These are phyloP conservation scores for Chlorella variabilis DNA, from an alignment of 163 green algal genomes.

Conservation along the genomic window DNA sequence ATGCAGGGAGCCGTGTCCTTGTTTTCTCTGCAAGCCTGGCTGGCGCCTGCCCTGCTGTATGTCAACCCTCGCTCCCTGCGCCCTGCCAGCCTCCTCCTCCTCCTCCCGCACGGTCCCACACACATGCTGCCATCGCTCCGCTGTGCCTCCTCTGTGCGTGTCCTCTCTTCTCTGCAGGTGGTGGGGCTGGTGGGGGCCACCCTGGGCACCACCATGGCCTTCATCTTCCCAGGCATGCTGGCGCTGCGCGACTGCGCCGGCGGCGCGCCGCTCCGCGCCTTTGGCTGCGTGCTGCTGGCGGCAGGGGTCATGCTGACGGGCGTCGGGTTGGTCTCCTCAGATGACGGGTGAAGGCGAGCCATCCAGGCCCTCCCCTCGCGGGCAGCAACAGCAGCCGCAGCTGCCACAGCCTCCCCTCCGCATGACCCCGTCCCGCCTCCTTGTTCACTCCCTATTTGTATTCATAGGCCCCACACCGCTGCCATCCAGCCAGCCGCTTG, in stretches of 20 bases:
- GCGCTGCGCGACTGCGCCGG: not conserved
- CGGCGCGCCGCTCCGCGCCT: not conserved
- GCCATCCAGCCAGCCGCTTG: too few relatives aligned
- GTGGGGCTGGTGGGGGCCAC: constrained; percentile 30
- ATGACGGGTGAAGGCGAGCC: not conserved
- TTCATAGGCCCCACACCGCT: too few relatives aligned
- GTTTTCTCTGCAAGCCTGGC: not conserved
- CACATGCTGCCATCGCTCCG: too few relatives aligned
- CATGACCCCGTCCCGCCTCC: not conserved
- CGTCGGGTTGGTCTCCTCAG: not conserved
- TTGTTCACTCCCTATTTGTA: too few relatives aligned
- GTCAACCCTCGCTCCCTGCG: too few relatives aligned
- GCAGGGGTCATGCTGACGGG: constrained; percentile 3
- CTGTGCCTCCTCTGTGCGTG: not conserved
- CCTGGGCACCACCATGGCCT: constrained; percentile 24
- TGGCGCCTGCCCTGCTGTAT: too few relatives aligned
- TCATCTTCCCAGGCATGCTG: constrained; percentile 42
- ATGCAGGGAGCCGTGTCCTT: not conserved
- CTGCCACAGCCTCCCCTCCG: too few relatives aligned
- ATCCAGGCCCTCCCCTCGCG: too few relatives aligned
- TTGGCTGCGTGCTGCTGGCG: constrained; percentile 16
- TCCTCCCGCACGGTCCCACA: too few relatives aligned
- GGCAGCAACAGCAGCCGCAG: too few relatives aligned
- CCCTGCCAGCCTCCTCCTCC: not conserved
- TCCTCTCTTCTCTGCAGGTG: not conserved